Percentiles rank a stretch among this genome's conserved stretches.
Conservation (phyloP, 768 basidiomycete species). For the Filobasidium floriforme region DNA sequence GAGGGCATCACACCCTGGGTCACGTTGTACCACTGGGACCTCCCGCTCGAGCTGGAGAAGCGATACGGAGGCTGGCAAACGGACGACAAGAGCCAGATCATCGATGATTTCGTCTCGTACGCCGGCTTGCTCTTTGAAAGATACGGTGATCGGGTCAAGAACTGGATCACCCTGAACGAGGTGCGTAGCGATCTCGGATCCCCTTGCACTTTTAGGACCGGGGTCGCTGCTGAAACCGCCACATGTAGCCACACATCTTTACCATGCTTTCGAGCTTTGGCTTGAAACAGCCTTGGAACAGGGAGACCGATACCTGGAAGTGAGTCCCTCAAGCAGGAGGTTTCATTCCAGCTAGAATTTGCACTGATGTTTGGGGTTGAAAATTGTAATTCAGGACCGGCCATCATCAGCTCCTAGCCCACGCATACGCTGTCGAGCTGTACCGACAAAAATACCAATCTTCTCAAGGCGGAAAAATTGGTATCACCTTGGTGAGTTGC, state of each 20-base stretch:
- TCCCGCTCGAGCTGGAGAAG: constrained; percentile 28
- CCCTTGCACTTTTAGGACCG: no score
- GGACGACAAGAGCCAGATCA: constrained; percentile 14
- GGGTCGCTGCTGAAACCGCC: no score
- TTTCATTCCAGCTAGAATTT: no score
- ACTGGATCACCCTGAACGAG: constrained; percentile 42
- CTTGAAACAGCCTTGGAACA: no score
- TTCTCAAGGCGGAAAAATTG: constrained; percentile 59
- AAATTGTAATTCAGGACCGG: background rate
- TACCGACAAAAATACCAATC: constrained; percentile 63
- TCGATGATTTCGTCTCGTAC: constrained; percentile 29
- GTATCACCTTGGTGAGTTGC: constrained; percentile 55
- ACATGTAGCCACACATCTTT: no score
- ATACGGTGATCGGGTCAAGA: constrained; percentile 35
- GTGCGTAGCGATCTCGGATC: constrained; percentile 4
- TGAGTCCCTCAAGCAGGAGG: background rate
- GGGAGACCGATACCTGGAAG: constrained; percentile 4
- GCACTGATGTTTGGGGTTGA: no score
- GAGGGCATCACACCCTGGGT: constrained; percentile 30
- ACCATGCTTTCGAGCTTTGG: no score
- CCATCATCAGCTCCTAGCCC: constrained; percentile 61
- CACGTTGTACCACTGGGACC: constrained; percentile 39
- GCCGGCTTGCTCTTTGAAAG: constrained; percentile 30
- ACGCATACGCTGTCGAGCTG: constrained; percentile 60
- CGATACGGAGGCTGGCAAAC: constrained; percentile 26